Evolutionary conservation across 2,329 filamentous ascomycete species (phyloP).

Genomic region (Stemphylium vesicarium): DNA sequence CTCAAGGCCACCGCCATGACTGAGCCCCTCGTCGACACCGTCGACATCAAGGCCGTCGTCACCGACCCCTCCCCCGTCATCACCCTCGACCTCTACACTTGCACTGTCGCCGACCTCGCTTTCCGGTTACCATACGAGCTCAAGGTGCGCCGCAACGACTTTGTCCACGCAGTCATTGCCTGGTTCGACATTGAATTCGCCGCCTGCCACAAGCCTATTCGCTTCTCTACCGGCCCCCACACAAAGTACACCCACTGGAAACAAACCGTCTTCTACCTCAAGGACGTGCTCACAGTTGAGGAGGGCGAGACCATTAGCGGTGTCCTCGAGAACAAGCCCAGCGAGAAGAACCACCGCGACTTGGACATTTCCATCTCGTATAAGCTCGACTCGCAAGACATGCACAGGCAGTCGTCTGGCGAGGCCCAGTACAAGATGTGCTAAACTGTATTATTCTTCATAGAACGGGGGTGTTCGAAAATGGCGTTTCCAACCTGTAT

Average conservation of each 20-base stretch:
- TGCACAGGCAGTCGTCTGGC: slow-evolving; percentile 71
- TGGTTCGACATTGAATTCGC: slow-evolving; percentile 99
- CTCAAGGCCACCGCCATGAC: slow-evolving; percentile 92
- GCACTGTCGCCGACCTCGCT: slow-evolving; percentile 80
- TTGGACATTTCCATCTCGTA: slow-evolving; percentile 90
- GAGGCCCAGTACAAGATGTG: slow-evolving; percentile 78
- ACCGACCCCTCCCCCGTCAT: slow-evolving; percentile 87
- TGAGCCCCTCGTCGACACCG: slow-evolving; percentile 95
- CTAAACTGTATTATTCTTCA: slow-evolving; percentile 15
- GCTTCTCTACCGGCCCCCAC: slow-evolving; percentile 95
- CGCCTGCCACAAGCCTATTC: slow-evolving; percentile 96
- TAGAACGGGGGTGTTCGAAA: background rate
- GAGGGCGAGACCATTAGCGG: slow-evolving; percentile 81
- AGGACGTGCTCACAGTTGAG: slow-evolving; percentile 90
- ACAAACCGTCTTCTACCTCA: slow-evolving; percentile 98
- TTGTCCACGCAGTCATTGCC: slow-evolving; percentile 92
- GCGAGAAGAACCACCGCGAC: slow-evolving; percentile 92
- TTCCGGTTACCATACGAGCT: slow-evolving; percentile 83
- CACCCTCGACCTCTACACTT: slow-evolving; percentile 91
- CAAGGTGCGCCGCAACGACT: slow-evolving; percentile 82
- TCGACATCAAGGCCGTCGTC: slow-evolving; percentile 95
- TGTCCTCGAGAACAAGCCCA: slow-evolving; percentile 81
- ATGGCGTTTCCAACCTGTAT: no score
- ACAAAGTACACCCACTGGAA: slow-evolving; percentile 99
- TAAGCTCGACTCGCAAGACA: slow-evolving; percentile 77